These are phyloP conservation scores for Aurantiochytrium sp. DNA, from an alignment of 108 stramenopile genomes.

Conservation along the genomic window DNA sequence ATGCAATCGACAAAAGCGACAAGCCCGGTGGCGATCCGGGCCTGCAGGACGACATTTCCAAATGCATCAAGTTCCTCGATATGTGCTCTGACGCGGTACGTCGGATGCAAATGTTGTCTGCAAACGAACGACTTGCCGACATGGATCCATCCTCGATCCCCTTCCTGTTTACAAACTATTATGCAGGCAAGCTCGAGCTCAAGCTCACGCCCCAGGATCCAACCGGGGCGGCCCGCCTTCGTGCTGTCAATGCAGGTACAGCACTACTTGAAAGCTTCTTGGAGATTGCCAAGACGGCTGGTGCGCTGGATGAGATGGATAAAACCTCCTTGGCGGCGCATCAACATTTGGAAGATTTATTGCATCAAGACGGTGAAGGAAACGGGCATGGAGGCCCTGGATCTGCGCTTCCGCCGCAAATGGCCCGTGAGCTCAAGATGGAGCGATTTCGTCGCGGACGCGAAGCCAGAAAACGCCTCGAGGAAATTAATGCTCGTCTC, in stretches of 20 bases:
- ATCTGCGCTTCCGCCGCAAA: neutral
- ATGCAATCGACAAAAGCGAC: neutral
- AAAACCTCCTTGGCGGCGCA: neutral
- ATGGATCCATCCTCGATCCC: neutral
- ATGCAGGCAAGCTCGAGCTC: neutral
- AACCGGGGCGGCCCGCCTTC: neutral
- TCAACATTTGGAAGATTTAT: neutral
- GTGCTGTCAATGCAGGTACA: neutral
- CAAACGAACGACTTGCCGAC: slow-evolving; percentile 2
- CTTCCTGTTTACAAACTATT: neutral
- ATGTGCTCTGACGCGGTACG: neutral
- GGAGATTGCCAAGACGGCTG: neutral
- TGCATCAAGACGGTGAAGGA: neutral
- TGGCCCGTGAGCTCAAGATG: neutral
- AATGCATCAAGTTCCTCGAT: neutral
- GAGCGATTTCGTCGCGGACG: neutral
- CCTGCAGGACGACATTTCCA: neutral
- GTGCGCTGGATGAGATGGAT: neutral
- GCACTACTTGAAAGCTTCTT: neutral
- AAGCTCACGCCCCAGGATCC: neutral
- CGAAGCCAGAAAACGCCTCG: neutral
- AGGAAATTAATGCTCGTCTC: neutral
- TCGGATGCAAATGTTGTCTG: neutral
- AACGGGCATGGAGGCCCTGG: neutral
- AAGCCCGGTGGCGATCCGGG: neutral